Evolutionary conservation across 73 alveolate species (phyloP).

Genomic region (Stentor roeselii): DNA sequence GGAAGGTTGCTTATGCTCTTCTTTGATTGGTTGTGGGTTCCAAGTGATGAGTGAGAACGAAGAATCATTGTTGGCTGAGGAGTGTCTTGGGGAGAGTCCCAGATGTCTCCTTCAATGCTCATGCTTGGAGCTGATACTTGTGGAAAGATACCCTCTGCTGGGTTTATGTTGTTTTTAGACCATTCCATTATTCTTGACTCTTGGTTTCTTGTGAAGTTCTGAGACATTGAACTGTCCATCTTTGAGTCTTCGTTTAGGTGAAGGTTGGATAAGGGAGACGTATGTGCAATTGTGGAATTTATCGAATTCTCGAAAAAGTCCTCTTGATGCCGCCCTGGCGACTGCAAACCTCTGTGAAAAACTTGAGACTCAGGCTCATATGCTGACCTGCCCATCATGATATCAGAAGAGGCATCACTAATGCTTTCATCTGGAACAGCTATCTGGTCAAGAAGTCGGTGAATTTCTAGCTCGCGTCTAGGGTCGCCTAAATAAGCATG

Average conservation of each 20-base stretch:
- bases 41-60: constrained; percentile 1
- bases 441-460: constrained; percentile 10
- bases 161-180: constrained; percentile 6
- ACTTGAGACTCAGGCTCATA: constrained; percentile 24
- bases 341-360: background rate
- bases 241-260: background rate
- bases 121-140: constrained; percentile 27
- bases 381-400: background rate
- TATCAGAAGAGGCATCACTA: constrained; percentile 13
- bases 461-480: background rate
- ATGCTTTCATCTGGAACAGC: constrained; percentile 1
- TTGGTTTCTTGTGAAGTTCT: background rate
- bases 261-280: background rate
- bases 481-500: constrained; percentile 12
- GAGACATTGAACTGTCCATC: background rate
- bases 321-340: constrained; percentile 18
- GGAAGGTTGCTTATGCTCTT: background rate
- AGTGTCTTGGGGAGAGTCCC: constrained; percentile 22
- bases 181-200: constrained; percentile 23
- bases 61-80: background rate
- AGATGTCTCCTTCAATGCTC: constrained; percentile 13
- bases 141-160: constrained; percentile 23
- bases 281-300: constrained; percentile 19
- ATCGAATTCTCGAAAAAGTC: constrained; percentile 20
- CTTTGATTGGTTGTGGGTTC: background rate